These are phyloP conservation scores for Heritiera fomes DNA, from an alignment of 345 rosid species.

Conservation along the genomic window DNA sequence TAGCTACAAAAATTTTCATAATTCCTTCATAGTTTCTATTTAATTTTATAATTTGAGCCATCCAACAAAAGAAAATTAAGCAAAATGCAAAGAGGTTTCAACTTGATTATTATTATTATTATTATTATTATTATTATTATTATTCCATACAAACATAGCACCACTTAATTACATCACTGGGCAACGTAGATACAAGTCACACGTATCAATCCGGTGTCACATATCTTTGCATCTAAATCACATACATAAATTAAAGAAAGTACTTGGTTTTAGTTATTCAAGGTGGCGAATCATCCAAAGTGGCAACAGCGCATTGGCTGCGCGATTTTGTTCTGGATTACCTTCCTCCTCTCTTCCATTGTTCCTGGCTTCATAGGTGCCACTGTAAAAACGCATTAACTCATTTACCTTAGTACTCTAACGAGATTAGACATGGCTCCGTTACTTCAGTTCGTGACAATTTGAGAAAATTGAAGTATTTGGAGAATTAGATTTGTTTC, in stretches of 20 bases:
- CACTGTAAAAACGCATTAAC: slow-evolving; percentile 10
- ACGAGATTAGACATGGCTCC: background rate
- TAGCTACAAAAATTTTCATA: too few species aligned
- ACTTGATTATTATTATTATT: too few species aligned
- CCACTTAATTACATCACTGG: background rate
- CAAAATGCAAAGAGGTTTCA: too few species aligned
- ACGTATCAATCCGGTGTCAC: background rate
- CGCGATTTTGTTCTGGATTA: slow-evolving; percentile 22
- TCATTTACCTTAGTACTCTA: background rate
- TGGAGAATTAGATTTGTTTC: background rate
- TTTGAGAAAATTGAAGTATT: background rate
- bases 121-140: background rate
- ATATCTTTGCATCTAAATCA: background rate
- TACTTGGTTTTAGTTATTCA: slow-evolving; percentile 16
- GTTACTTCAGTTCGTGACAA: too few species aligned
- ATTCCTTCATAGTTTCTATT: too few species aligned
- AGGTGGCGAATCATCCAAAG: slow-evolving; percentile 56
- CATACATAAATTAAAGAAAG: too few species aligned
- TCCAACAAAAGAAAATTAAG: too few species aligned
- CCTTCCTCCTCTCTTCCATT: slow-evolving; percentile 33
- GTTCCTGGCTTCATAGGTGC: slow-evolving; percentile 16
- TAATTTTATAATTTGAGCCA: too few species aligned
- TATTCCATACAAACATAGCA: background rate
- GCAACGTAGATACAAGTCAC: background rate
- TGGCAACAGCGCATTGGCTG: slow-evolving; percentile 40